These are phyloP conservation scores for Pichia manshurica DNA, from an alignment of 805 yeast species.

Conservation along the genomic window DNA sequence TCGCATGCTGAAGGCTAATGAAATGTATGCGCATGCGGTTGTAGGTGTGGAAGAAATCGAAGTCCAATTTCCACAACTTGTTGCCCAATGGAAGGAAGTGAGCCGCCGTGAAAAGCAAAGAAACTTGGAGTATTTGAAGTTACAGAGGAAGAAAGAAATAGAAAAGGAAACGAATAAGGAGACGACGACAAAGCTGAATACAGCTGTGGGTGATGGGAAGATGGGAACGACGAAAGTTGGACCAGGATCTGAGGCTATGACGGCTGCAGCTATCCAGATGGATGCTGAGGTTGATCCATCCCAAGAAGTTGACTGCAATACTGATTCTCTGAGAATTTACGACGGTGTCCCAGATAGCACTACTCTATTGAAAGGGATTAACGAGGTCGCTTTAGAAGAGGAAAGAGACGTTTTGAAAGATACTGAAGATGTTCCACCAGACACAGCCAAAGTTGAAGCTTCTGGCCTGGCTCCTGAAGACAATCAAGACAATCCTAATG, in stretches of 20 bases:
- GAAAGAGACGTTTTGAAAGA: slow-evolving; percentile 6
- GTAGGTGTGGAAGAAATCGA: slow-evolving; percentile 90
- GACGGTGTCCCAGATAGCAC: too few species aligned
- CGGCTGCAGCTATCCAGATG: too few species aligned
- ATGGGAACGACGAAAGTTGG: neutral
- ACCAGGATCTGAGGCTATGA: neutral
- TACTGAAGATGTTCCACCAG: neutral
- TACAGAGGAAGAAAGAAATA: slow-evolving; percentile 1
- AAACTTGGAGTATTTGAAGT: slow-evolving; percentile 35
- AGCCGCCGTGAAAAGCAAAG: slow-evolving; percentile 58
- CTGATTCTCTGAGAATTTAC: too few species aligned
- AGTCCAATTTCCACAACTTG: slow-evolving; percentile 53
- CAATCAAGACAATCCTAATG: neutral
- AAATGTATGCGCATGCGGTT: slow-evolving; percentile 94
- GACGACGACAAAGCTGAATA: slow-evolving; percentile 1
- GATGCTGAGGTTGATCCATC: too few species aligned
- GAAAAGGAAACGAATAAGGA: too few species aligned
- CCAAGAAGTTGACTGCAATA: too few species aligned
- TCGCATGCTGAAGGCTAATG: slow-evolving; percentile 73
- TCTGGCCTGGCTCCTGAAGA: neutral
- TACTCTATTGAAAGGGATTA: neutral
- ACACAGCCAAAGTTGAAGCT: too few species aligned
- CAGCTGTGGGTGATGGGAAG: too few species aligned
- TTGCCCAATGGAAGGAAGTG: slow-evolving; percentile 70
- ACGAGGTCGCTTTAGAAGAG: neutral